Percentiles rank a stretch among this genome's conserved stretches.
phyloP scores from a whole-genome alignment of 2,329 filamentous ascomycete genomes.

The Xylariaceae sp. region DNA sequence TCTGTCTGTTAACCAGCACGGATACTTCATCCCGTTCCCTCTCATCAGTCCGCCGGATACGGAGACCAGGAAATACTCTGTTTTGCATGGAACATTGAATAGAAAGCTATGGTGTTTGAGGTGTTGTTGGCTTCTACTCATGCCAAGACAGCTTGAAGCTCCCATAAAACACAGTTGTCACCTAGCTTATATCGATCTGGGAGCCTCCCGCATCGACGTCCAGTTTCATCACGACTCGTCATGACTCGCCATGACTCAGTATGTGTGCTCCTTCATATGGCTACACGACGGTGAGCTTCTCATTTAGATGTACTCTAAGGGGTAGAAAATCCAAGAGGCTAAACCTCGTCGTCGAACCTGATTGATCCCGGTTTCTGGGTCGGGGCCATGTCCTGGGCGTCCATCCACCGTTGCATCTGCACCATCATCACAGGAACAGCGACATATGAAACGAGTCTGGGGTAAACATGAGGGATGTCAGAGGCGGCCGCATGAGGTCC shows the following conservation, averaged over 20 bases:
- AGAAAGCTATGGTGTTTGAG: neutral
- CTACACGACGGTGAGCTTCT: constrained; percentile 4
- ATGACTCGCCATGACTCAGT: neutral
- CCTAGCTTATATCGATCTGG: constrained; percentile 27
- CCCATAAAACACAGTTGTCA: constrained; percentile 17
- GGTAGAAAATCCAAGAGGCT: constrained; percentile 21
- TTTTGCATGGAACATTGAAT: no score
- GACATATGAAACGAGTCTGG: neutral
- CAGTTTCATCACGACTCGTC: constrained; percentile 8
- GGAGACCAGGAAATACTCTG: no score
- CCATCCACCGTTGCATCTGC: constrained; percentile 4
- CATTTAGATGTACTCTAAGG: constrained; percentile 1
- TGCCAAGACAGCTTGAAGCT: constrained; percentile 23
- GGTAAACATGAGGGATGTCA: neutral
- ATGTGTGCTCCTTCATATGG: neutral
- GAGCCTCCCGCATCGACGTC: constrained; percentile 15
- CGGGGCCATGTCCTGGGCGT: neutral
- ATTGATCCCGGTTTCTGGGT: constrained; percentile 25
- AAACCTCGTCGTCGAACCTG: constrained; percentile 29
- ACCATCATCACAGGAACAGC: constrained; percentile 5
- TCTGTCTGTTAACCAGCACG: no score
- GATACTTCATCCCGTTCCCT: no score
- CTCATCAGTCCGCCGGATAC: no score
- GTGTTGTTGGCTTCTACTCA: neutral
- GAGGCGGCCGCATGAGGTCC: neutral